Evolutionary conservation across 805 yeast genomes (phyloP), one percentile per base, ranked within the genome.

Genomic region (Wickerhamiella domercqiae): DNA sequence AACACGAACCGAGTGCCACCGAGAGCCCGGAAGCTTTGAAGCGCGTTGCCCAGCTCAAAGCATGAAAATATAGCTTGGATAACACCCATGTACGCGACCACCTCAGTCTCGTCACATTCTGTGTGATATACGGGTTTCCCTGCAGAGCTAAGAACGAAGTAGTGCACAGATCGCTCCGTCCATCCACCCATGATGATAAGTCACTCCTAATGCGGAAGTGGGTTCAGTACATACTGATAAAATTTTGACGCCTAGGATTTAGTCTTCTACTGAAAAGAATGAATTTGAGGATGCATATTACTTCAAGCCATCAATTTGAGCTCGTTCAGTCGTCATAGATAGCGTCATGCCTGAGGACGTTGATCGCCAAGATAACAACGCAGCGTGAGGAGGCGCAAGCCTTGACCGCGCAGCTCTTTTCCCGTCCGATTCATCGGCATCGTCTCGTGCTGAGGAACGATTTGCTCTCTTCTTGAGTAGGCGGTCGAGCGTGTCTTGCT

Each of bases 401-500:
- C 55, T 43, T 5, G 53, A 36, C 7, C 41, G 36, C 22, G 32
- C 38, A 28, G 37, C 42, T 3, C 38, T 46, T 3, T 37, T 46
- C 14, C 38, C 50, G 15, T 41, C 45, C 25, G 37, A 26, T 1
- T 45, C 49, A 15, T 43, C 45, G n/a, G 38, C 15, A 7, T 31
- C 38, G n/a, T 44, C 44, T 21, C 50, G 49, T 14, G 9, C 13
- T 13, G 43, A 39, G 11, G 47, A 32, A 28, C 52, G 50, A 16
- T 73, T 73, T 0, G 95, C 94, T 45, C 94, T 68, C 56, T 86
- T 74, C 57, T 81, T 77, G 45, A 87, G 63, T 45, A 87, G 62
- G 55, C 81, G 82, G 55, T 87, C 87, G 46, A 87, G 66, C 0
- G 96, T 86, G 46, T 87, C 96, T 52, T 76, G 71, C 54, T 90